Percentiles rank a stretch among this genome's conserved stretches.
These are phyloP conservation scores for Botryotinia globosa DNA, from an alignment of 2,329 filamentous ascomycete species.

Conservation along the genomic window DNA sequence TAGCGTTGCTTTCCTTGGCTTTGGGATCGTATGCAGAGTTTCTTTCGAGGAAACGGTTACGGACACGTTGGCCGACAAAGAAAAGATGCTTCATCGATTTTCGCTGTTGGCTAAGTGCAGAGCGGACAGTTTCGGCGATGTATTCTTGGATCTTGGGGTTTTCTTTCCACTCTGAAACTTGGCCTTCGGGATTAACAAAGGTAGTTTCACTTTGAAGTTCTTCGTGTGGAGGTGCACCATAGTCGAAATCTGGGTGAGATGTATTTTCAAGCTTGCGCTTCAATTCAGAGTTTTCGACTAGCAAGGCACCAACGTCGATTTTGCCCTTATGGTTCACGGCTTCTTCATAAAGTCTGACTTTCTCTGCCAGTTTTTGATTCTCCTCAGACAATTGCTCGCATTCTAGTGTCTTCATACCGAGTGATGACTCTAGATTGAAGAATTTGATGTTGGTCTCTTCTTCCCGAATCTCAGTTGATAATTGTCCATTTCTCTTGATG, in stretches of 20 bases:
- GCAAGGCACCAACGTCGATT: constrained; percentile 17
- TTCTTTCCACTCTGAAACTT: constrained; percentile 18
- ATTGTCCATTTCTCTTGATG: constrained; percentile 13
- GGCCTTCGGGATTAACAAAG: constrained; percentile 3
- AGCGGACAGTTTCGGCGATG: constrained; percentile 13
- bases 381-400: constrained; percentile 17
- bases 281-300: constrained; percentile 19
- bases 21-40: constrained; percentile 16
- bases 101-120: constrained; percentile 14
- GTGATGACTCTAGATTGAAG: constrained; percentile 14
- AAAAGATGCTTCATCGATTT: constrained; percentile 21
- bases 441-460: constrained; percentile 19
- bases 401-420: constrained; percentile 13
- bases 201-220: constrained; percentile 19
- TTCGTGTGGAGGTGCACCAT: constrained; percentile 10
- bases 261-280: constrained; percentile 12
- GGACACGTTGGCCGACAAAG: constrained; percentile 20
- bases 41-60: constrained; percentile 17
- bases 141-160: constrained; percentile 15
- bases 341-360: constrained; percentile 18
- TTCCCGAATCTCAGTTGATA: constrained; percentile 14
- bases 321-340: constrained; percentile 19
- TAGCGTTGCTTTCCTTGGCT: constrained; percentile 14
- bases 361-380: constrained; percentile 15
- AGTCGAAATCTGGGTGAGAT: background rate